Evolutionary conservation across 2,329 filamentous ascomycete genomes (phyloP), one percentile per base, ranked within the genome.

Genomic region (Colletotrichum sansevieriae): DNA sequence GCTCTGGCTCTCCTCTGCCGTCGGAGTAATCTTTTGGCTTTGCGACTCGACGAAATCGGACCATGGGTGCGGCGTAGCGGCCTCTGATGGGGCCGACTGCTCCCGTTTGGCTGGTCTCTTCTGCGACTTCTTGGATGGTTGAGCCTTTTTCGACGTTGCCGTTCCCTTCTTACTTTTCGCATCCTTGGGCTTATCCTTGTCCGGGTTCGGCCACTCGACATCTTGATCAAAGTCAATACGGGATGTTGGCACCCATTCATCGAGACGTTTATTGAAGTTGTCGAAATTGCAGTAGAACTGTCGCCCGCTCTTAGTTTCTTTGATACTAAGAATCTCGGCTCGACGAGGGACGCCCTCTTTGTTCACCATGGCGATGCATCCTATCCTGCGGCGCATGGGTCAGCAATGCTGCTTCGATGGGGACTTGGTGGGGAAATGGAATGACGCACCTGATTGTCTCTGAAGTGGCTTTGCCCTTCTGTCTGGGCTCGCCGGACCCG

Each of bases 281-380:
- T 97, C 94, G 78, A 98, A 98, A 79, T 98, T 97, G 75, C 97
- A 97, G 80, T 98, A 98, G 77, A 95, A 98, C 63, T 93, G 92
- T 44, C 93, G 91, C 15, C 92, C 91, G 75, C 93, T 95, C 80
- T 97, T 97, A 22, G 93, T 92, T 68, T 95, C 93, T 76, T 93
- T 91, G 74, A 98, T 97, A 68, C 94, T 96, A n/a, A 99, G 84
- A 71, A 99, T 97, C 79, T 99, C 96, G 74, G 96, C 96, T 82
- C 96, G 94, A 74, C 96, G 91, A 70, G 92, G 87, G 76, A 95
- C 90, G 70, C 94, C 94, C 79, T 97, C 94, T 74, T 90, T 90
- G 66, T 83, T 80, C 49, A 90, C 87, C 83, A 86, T 85, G 22
- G 87, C 87, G 66, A 90, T 89, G 77, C 87, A 89, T 51, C 87